Evolutionary conservation across 805 yeast species (phyloP), one percentile per base, ranked within the genome.

Genomic region (Candida awuae): DNA sequence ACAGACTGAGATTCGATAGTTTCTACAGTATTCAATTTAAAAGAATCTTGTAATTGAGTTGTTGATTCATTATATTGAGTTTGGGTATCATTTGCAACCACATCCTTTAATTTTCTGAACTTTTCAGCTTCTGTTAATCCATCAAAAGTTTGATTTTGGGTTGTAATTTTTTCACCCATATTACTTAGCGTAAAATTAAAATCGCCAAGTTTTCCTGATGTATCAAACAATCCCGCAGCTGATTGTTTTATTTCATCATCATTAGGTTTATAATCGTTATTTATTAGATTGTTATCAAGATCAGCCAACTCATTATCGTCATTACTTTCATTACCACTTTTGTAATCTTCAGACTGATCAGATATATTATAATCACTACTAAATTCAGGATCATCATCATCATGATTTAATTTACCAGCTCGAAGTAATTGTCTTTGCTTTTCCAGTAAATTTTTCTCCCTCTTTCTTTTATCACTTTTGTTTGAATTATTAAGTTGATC

Each of bases 301-400:
- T 50, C 58, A 2, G 41, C 58, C 6, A 48, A 56, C 10, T 49
- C 56, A 5, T 45, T 50, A 3, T 46, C 56, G 8, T 50, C 57
- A 2, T 36, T 51, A 15, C 44, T 52, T 16, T 42, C 47, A 16
- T 46, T 48, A 42, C 19, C 48, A 13, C 42, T 44, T n/a, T 40
- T 41, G 12, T 39, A 36, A 25, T 41, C 46, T 37, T 46, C 44
- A 18, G 45, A 53, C 6, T 40, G 47, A 12, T 47, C 56, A 8
- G 45, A 56, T 7, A 47, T 46, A 14, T 41, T 40, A 26, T 51
- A 61, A 19, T 51, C 58, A 18, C 47, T 56, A 38, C 54, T 54
- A n/a, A 48, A 56, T 21, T 58, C 60, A 12, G 54, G 60, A 33
- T 55, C 60, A 19, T 49, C 53, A n/a, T 52, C 53, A 9, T 52